Percentiles rank a stretch among this genome's conserved stretches.
phyloP scores from a whole-genome alignment of 2,329 filamentous ascomycete genomes.

The Monosporascus sp. region DNA sequence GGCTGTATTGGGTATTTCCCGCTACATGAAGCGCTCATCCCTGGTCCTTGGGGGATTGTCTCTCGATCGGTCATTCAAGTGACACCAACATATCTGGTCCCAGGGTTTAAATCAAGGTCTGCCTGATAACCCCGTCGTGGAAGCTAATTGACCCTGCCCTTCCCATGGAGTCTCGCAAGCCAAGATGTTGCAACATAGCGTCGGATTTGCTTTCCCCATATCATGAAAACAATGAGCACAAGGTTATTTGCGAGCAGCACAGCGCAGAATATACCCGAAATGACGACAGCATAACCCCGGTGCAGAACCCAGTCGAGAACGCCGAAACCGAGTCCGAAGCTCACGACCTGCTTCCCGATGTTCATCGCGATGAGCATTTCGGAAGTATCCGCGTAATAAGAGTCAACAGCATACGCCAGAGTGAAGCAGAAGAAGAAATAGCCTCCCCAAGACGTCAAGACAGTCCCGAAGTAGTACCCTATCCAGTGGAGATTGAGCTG shows the following conservation, averaged over 20 bases:
- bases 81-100: too few species aligned
- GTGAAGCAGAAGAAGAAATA: constrained; percentile 55
- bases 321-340: constrained; percentile 46
- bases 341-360: constrained; percentile 51
- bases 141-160: too few species aligned
- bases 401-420: constrained; percentile 56
- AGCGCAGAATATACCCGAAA: constrained; percentile 43
- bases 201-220: constrained; percentile 45
- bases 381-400: constrained; percentile 52
- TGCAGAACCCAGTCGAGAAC: constrained; percentile 45
- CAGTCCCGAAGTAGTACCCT: constrained; percentile 44
- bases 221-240: constrained; percentile 42
- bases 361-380: constrained; percentile 60
- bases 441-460: constrained; percentile 41
- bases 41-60: too few species aligned
- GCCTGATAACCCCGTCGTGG: too few species aligned
- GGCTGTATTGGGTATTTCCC: too few species aligned
- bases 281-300: constrained; percentile 46
- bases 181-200: constrained; percentile 39
- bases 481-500: constrained; percentile 37
- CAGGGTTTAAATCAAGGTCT: too few species aligned
- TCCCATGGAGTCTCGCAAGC: constrained; percentile 40
- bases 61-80: too few species aligned
- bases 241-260: constrained; percentile 46
- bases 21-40: too few species aligned